Evolutionary conservation across 2,329 filamentous ascomycete species (phyloP).

Genomic region (Didymellaceae sp.): DNA sequence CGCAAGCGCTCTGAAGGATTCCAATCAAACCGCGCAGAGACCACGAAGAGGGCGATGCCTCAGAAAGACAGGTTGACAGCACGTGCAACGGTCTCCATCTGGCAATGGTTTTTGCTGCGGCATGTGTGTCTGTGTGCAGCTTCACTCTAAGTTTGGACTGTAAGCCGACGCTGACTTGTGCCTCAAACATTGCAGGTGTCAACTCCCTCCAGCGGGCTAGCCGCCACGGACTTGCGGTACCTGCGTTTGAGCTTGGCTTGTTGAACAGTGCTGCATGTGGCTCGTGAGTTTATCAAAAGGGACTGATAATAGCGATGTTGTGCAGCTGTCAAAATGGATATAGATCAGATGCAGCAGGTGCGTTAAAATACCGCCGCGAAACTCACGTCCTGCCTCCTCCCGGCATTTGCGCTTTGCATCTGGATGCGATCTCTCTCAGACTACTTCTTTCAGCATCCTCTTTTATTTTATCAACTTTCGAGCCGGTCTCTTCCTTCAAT

Average conservation of each 20-base stretch:
- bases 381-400: slow-evolving; percentile 28
- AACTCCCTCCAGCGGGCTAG: slow-evolving; percentile 37
- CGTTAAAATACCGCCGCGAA: slow-evolving; percentile 30
- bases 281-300: slow-evolving; percentile 31
- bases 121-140: slow-evolving; percentile 29
- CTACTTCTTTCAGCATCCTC: slow-evolving; percentile 18
- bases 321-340: slow-evolving; percentile 42
- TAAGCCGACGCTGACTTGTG: slow-evolving; percentile 36
- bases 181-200: slow-evolving; percentile 43
- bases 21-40: slow-evolving; percentile 22
- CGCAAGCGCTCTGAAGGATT: slow-evolving; percentile 15
- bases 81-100: not conserved
- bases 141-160: slow-evolving; percentile 36
- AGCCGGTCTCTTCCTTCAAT: slow-evolving; percentile 43
- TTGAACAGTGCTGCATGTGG: slow-evolving; percentile 37
- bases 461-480: slow-evolving; percentile 29
- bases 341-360: slow-evolving; percentile 37
- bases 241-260: slow-evolving; percentile 46
- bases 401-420: slow-evolving; percentile 22
- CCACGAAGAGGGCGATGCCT: slow-evolving; percentile 26
- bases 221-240: slow-evolving; percentile 38
- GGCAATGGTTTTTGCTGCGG: slow-evolving; percentile 21
- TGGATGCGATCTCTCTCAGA: not conserved
- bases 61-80: slow-evolving; percentile 25
- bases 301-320: slow-evolving; percentile 30